Evolutionary conservation across 176 grass and related monocot species (phyloP).

Genomic region (Musa troglodytarum): DNA sequence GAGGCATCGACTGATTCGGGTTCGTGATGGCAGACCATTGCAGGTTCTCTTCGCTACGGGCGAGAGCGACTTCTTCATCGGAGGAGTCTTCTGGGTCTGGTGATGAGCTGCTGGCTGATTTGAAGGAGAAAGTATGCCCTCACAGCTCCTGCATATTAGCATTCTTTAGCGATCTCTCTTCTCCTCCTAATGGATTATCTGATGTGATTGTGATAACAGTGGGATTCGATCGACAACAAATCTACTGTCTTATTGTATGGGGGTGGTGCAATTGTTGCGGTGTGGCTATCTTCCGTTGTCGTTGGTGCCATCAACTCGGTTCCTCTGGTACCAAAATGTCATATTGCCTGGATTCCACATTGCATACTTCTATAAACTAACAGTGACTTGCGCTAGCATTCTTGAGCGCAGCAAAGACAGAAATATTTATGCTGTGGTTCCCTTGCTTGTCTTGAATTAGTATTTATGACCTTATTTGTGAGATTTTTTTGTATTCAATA

Average conservation of each 20-base stretch:
- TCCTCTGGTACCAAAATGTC: constrained; percentile 49
- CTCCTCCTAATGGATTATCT: neutral
- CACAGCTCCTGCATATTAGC: constrained; percentile 13
- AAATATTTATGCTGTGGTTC: too few species aligned
- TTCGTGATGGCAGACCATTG: constrained; percentile 31
- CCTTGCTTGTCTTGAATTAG: too few species aligned
- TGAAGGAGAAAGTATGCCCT: constrained; percentile 60
- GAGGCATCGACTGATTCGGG: neutral
- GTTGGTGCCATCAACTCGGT: constrained; percentile 89
- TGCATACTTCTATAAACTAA: neutral
- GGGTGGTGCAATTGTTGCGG: constrained; percentile 63
- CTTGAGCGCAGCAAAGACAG: too few species aligned
- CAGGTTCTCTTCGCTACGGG: constrained; percentile 47
- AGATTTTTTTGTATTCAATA: too few species aligned
- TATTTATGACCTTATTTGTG: too few species aligned
- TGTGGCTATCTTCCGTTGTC: constrained; percentile 82
- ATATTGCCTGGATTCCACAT: neutral
- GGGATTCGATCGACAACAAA: constrained; percentile 91
- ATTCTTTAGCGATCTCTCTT: neutral
- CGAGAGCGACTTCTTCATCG: constrained; percentile 44
- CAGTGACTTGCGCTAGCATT: neutral
- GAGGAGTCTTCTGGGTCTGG: constrained; percentile 60
- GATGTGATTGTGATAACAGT: constrained; percentile 32
- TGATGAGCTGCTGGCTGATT: constrained; percentile 70
- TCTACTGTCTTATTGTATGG: constrained; percentile 89